Evolutionary conservation across 352 stramenopile species (phyloP).

Genomic region (Phytophthora pinifolia): DNA sequence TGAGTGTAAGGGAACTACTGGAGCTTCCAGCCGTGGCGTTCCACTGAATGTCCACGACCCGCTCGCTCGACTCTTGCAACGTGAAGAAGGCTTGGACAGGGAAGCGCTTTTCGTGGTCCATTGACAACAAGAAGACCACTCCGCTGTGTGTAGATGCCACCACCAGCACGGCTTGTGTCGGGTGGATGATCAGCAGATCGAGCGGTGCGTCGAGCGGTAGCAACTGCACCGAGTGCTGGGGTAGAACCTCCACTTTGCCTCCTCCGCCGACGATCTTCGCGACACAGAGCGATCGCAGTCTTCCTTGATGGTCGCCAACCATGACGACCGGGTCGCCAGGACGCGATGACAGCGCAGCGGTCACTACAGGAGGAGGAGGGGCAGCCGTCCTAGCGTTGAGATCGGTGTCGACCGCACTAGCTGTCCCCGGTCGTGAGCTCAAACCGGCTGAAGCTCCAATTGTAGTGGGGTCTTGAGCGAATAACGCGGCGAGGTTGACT

Average conservation of each 20-base stretch:
- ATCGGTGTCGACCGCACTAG: constrained; percentile 2
- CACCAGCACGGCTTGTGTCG: constrained; percentile 52
- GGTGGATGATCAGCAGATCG: constrained; percentile 62
- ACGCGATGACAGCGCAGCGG: constrained; percentile 49
- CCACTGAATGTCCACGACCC: constrained; percentile 63
- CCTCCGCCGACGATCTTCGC: constrained; percentile 49
- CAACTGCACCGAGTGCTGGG: constrained; percentile 62
- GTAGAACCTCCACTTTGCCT: constrained; percentile 55
- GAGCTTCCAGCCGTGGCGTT: constrained; percentile 26
- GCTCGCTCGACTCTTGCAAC: constrained; percentile 38
- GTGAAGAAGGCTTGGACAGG: constrained; percentile 53
- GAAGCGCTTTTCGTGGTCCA: constrained; percentile 78
- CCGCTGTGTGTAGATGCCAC: constrained; percentile 50
- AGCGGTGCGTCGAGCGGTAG: constrained; percentile 28
- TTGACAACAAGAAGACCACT: constrained; percentile 56
- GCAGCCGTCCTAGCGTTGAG: not conserved
- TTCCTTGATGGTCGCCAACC: constrained; percentile 57
- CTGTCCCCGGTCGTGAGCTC: constrained; percentile 22
- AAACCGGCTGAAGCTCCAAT: not conserved
- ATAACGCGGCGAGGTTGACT: constrained; percentile 41
- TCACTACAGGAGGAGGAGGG: constrained; percentile 25
- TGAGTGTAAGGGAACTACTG: constrained; percentile 51
- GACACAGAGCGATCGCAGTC: constrained; percentile 55
- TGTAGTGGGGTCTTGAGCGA: constrained; percentile 28
- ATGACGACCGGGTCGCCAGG: constrained; percentile 59